Evolutionary conservation across 1,139 yeast genomes (phyloP).

Genomic region (Candida tetrigidarum): DNA sequence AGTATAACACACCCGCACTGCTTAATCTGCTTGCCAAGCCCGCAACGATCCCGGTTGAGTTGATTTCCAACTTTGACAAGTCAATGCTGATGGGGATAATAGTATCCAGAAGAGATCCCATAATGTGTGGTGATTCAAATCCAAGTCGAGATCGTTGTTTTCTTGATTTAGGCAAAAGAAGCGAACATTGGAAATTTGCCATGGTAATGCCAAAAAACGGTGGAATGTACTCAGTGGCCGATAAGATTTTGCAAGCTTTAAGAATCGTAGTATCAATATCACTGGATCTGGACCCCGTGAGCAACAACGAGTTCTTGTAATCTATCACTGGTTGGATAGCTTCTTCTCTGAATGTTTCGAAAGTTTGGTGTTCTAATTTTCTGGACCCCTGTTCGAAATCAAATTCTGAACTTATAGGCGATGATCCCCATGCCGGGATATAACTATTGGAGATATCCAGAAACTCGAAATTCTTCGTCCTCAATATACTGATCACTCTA

Average conservation of each 20-base stretch:
- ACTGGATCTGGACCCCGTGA: constrained; percentile 67
- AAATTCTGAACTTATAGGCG: constrained; percentile 4
- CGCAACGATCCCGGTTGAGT: constrained; percentile 70
- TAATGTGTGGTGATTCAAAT: constrained; percentile 44
- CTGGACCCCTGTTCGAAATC: constrained; percentile 12
- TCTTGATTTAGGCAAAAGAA: constrained; percentile 54
- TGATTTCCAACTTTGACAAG: constrained; percentile 57
- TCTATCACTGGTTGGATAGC: constrained; percentile 52
- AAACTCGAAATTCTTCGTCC: constrained; percentile 47
- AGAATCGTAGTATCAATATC: constrained; percentile 44
- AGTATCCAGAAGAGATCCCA: constrained; percentile 62
- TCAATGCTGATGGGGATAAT: constrained; percentile 63
- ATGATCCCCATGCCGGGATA: constrained; percentile 18
- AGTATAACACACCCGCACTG: constrained; percentile 49
- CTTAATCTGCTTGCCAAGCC: constrained; percentile 61
- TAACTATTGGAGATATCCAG: constrained; percentile 44
- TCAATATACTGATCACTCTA: constrained; percentile 49
- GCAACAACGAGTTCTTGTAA: constrained; percentile 42
- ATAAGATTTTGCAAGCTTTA: constrained; percentile 36
- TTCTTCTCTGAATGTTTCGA: constrained; percentile 42
- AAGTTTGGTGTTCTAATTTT: constrained; percentile 37
- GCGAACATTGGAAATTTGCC: constrained; percentile 57
- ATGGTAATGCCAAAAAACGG: constrained; percentile 63
- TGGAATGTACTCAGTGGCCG: constrained; percentile 36
- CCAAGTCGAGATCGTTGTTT: constrained; percentile 41